Base-by-base conservation (phyloP, 2,329 filamentous ascomycete genomes). In the Penicillium sp. region DNA sequence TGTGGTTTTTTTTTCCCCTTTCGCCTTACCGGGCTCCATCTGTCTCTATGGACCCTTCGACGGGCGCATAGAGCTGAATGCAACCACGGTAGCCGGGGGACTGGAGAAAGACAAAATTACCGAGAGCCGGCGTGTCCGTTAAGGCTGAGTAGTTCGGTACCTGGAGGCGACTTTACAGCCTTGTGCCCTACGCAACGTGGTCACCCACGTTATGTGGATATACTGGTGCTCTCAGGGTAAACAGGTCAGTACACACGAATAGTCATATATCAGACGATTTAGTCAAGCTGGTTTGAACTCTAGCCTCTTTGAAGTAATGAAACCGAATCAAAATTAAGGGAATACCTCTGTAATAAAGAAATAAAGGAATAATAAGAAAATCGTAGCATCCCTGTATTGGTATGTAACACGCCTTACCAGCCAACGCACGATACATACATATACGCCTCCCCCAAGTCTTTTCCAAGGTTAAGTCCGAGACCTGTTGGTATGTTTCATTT, bases 181-280 rank as follows among this genome's bases (percentile, higher is more conserved):
- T 53, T 49, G 45, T 54, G 43, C 38, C 48, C 48, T 44, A 36
- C 42, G 10, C 53, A 59, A 57, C 56, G 56, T 59, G 58, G 56
- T 47, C 38, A 27, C 32, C 52, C 56, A 58, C 56, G 56, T 34
- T 34, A 9, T 38, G 16, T 38, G 31, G 9, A 34, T 9, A 11
- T 34, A 34, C 31, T 34, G 13, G 10, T 34, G 31, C 5, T 5
- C 24, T 27, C 5, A 27, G 5, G 24, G 24, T 27, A 27, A 27
- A 27, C 24, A 27, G 24, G 24, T 27, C 8, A 8, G 24, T 27
- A 27, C 8, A 6, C 24, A 8, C 8, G 8, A 5, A 27, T 27
- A 5, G 8, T 27, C 24, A 4, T 27, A 27, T 27, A 27, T 27
- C 24, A 27, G 24, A 27, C 8, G 8, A 34, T 34, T 34, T 11